Evolutionary conservation across 352 stramenopile genomes (phyloP), one percentile per base, ranked within the genome.

Genomic region (Halophytophthora batemanensis): DNA sequence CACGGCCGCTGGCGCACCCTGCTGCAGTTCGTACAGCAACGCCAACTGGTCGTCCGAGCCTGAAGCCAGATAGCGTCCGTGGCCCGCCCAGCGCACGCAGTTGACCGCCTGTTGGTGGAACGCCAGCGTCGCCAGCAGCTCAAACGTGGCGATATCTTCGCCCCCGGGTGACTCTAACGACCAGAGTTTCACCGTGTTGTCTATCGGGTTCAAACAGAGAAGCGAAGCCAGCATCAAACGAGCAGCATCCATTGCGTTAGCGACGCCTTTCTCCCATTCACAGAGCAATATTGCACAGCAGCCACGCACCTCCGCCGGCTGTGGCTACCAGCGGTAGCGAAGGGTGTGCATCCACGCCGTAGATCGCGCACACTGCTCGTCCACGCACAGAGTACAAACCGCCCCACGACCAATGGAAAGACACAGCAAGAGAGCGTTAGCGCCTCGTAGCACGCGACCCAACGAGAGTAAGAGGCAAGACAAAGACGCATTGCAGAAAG

Each of bases 81-180:
- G 81, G 18, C 60, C 65, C 12, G 84, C 82, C 84, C 84, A 95
- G 12, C 84, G 84, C 45, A 95, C 82, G 45, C 82, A 91, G 56
- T 95, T 95, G 38, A 95, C 84, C 3, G 84, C 82, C 59, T 93
- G 81, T 51, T 93, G 74, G 60, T 95, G 84, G 52, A 86, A 87
- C 29, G 72, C 63, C 40, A 95, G 61, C 48, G 84, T 95, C 29
- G 80, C 82, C 18, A 95, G 52, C 28, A 95, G 67, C 66, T 93
- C 79, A 61, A 90, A 93, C 2, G 71, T 77, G 35, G 78, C 77
- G 31, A 87, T 66, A 15, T 68, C 72, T 37, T 64, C 68, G 28
- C 62, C 74, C 18, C 71, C 69, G 0, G 45, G 17, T 2, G 53
- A 60, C 36, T 71, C 56, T 12, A 93, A 45, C 29, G 84, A 90